These are phyloP conservation scores for Verticillium nonalfalfae DNA, from an alignment of 2,329 filamentous ascomycete species.

Conservation along the genomic window DNA sequence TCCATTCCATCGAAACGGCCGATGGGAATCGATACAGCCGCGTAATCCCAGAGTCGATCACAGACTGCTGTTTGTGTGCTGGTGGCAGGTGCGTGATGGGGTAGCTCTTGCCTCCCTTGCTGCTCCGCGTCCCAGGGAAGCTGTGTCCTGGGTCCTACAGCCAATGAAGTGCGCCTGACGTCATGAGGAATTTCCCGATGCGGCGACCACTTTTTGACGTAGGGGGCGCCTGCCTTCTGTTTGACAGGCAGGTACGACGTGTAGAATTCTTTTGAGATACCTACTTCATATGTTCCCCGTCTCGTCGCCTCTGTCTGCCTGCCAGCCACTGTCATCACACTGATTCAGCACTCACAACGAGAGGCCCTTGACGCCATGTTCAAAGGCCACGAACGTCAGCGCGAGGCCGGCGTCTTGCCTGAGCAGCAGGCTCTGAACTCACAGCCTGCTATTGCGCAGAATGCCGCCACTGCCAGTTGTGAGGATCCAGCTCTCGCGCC, in stretches of 20 bases:
- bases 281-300: not conserved
- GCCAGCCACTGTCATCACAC: too few relatives aligned
- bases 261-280: not conserved
- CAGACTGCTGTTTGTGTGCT: not conserved
- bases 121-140: not conserved
- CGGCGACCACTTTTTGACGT: not conserved
- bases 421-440: not conserved
- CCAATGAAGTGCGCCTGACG: not conserved
- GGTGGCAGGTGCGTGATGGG: too few relatives aligned
- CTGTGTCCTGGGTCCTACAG: not conserved
- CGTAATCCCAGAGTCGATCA: conserved; percentile 1
- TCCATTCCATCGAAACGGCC: not conserved
- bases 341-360: not conserved
- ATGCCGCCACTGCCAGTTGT: not conserved
- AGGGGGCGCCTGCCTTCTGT: not conserved
- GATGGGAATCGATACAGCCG: not conserved
- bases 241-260: not conserved
- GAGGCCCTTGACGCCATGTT: conserved; percentile 2
- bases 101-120: not conserved
- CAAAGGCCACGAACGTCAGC: conserved; percentile 2
- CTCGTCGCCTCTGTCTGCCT: not conserved
- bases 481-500: not conserved
- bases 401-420: not conserved
- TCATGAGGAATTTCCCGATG: not conserved
- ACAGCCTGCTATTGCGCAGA: not conserved